Evolutionary conservation across 2,329 filamentous ascomycete species (phyloP), one percentile per base, ranked within the genome.

Genomic region (Clarireedia monteithiana): DNA sequence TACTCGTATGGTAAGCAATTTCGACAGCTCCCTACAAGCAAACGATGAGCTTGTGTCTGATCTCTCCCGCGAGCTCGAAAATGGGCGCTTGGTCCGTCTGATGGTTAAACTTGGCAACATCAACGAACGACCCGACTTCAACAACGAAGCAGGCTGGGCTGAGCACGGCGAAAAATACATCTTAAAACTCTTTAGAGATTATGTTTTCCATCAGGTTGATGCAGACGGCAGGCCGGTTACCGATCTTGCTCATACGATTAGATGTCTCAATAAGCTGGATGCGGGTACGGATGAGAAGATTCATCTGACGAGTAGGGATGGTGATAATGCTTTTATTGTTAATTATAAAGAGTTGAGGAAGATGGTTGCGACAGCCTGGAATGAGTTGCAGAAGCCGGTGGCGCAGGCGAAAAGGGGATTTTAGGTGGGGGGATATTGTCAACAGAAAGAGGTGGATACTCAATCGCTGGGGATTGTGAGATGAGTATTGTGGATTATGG

Each of bases 171-270:
- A 96, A 66, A 83, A 91, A 27, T 97, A 96, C 70, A 88, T 89
- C 68, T 77, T 99, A 61, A 96, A 96, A 73, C 80, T 99, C 7
- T 97, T 97, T 76, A 83, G 94, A 50, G 94, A 99, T 72, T 97
- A 95, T 66, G 89, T 96, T 42, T 99, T 97, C 73, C 94, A 99
- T 70, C 91, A 95, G 67, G 91, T 96, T 12, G 91, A 97, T 69
- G 80, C 82, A 30, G 84, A 89, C 56, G 91, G 90, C 14, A 86
- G 88, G 53, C 88, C 94, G 0, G 86, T 91, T 1, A 77, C 95
- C 5, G 89, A 96, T 68, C 76, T 96, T 57, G 92, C 88, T 3
- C 91, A 97, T 73, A 89, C 97, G 61, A 71, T 99, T 47, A 82
- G 80, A 26, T 92, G 87, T 67, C 73, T 99, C 63, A 96, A 95